phyloP scores from a whole-genome alignment of 2,329 filamentous ascomycete species.

The Hypoxylon sp. region DNA sequence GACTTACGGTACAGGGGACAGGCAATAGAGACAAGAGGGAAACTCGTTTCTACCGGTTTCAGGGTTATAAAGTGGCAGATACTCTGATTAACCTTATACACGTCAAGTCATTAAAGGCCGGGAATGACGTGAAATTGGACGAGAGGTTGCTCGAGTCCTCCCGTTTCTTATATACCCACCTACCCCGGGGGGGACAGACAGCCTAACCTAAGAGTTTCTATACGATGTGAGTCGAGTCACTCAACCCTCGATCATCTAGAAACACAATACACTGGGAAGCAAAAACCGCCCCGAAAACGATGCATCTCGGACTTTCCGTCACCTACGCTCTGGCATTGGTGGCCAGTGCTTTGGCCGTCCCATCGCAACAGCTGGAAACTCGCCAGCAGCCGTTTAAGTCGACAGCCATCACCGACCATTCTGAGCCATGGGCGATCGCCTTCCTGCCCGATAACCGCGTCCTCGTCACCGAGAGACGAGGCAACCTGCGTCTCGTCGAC shows the following conservation, averaged over 20 bases:
- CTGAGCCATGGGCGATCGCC: conserved; percentile 54
- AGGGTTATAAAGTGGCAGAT: conserved; percentile 40
- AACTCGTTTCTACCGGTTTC: conserved; percentile 38
- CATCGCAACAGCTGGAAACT: conserved; percentile 50
- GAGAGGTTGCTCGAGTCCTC: conserved; percentile 45
- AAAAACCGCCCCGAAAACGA: conserved; percentile 48
- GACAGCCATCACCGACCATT: conserved; percentile 45
- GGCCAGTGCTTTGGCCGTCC: conserved; percentile 50
- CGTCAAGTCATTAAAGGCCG: conserved; percentile 43
- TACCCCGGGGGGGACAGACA: conserved; percentile 42
- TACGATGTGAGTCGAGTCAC: conserved; percentile 44
- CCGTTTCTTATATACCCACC: conserved; percentile 51
- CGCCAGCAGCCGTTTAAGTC: conserved; percentile 52
- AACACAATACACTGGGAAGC: conserved; percentile 48
- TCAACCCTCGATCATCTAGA: conserved; percentile 47
- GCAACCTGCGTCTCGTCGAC: conserved; percentile 53
- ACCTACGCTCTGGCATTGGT: conserved; percentile 52
- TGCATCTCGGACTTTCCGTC: conserved; percentile 52
- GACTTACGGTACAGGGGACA: conserved; percentile 34
- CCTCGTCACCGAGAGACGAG: conserved; percentile 55
- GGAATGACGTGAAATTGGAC: conserved; percentile 47
- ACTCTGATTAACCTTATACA: conserved; percentile 41
- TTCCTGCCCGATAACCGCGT: conserved; percentile 55
- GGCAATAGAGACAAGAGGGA: conserved; percentile 23
- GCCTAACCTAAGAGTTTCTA: conserved; percentile 44